Conservation (phyloP, 306 rosid genomes). For the Oxytropis ochrocephala region DNA sequence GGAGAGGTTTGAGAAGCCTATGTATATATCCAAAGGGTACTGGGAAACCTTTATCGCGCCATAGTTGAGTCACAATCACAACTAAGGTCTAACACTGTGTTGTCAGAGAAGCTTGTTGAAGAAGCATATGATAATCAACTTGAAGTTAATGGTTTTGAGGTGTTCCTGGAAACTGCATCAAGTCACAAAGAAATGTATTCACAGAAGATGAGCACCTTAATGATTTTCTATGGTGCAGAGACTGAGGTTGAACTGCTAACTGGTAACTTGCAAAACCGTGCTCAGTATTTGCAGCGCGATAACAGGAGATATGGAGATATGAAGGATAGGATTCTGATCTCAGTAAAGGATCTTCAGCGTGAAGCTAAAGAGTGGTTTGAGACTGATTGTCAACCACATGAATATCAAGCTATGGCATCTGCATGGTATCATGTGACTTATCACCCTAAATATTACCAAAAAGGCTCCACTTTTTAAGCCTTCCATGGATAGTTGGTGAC, state of each 20-base stretch:
- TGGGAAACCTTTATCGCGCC: slow-evolving; percentile 73
- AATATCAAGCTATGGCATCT: slow-evolving; percentile 52
- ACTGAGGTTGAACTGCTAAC: slow-evolving; percentile 74
- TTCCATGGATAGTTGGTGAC: slow-evolving; percentile 85
- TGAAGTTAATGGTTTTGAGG: slow-evolving; percentile 59
- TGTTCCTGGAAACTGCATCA: slow-evolving; percentile 46
- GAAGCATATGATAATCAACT: slow-evolving; percentile 54
- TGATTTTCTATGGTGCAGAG: slow-evolving; percentile 61
- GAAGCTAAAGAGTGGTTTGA: slow-evolving; percentile 78
- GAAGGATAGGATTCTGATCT: slow-evolving; percentile 68
- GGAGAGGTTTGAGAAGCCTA: slow-evolving; percentile 74
- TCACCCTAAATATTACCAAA: slow-evolving; percentile 35
- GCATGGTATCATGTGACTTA: slow-evolving; percentile 93
- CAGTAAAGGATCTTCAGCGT: slow-evolving; percentile 48
- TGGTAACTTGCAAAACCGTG: slow-evolving; percentile 59
- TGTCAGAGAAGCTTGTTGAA: slow-evolving; percentile 49
- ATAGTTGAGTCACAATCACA: slow-evolving; percentile 26
- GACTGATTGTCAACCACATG: slow-evolving; percentile 35
- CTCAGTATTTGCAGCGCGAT: slow-evolving; percentile 77
- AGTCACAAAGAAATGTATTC: slow-evolving; percentile 55
- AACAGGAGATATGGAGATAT: slow-evolving; percentile 64
- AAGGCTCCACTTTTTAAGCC: slow-evolving; percentile 49
- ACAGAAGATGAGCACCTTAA: slow-evolving; percentile 50
- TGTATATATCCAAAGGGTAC: slow-evolving; percentile 55
- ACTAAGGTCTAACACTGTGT: slow-evolving; percentile 26